Evolutionary conservation across 352 stramenopile genomes (phyloP), one percentile per base, ranked within the genome.

Genomic region (Pythium phragmitis): DNA sequence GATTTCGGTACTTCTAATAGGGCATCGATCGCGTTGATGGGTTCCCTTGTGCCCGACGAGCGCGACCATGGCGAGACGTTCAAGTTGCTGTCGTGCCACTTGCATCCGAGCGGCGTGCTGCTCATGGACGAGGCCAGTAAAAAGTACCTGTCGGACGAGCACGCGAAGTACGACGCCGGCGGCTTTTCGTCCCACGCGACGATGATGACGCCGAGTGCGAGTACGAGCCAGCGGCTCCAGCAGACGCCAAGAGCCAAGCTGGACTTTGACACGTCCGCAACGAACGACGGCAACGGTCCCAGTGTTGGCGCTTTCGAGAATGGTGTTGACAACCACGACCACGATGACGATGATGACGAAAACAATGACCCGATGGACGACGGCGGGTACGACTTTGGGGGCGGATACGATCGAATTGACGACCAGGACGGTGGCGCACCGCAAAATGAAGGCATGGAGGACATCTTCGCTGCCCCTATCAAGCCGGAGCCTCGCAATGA

Each of bases 31-130:
- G 80, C 85, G 26, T 49, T 95, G 11, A 93, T 93, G 87, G 82
- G 85, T 0, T 93, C 85, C 21, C 69, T 95, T 13, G 75, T 92
- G 12, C 85, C 85, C 0, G 82, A 89, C 47, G 85, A 92, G 49
- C 68, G 80, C 19, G 84, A 93, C 54, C 81, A 92, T 37, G 87
- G 87, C 49, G 85, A 95, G 60, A 89, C 81, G 23, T 92, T 93
- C 71, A 95, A 93, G 77, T 65, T 95, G 42, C 62, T 89, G 67
- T 92, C 82, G 67, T 95, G 87, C 67, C 79, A 80, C 43, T 67
- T 95, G 26, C 81, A 93, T 42, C 60, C 76, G 37, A 87, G 69
- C 26, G 87, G 87, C 16, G 85, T 91, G 52, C 60, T 95, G 56
- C 67, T 93, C 33, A 65, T 95, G 54, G 87, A 95, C 59, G 87